Percentiles rank a stretch among this genome's conserved stretches.
phyloP scores from a whole-genome alignment of 306 rosid genomes.

The Oemleria cerasiformis region DNA sequence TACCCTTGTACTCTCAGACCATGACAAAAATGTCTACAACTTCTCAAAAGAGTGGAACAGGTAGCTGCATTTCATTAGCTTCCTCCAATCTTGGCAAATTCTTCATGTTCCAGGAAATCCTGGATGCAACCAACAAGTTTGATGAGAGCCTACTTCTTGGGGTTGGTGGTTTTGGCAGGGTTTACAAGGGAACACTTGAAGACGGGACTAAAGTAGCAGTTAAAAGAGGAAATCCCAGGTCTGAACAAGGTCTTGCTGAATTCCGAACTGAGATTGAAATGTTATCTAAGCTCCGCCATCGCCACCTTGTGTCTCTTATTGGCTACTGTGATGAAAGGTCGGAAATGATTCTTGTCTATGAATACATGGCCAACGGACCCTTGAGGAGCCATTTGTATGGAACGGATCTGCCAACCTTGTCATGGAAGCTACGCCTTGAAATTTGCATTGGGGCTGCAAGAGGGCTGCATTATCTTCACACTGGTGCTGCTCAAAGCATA shows the following conservation, averaged over 20 bases:
- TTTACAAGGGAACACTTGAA: conserved; percentile 81
- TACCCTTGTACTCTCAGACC: conserved; percentile 85
- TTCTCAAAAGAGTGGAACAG: conserved; percentile 87
- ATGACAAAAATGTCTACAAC: conserved; percentile 78
- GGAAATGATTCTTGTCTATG: conserved; percentile 94
- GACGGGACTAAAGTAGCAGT: conserved; percentile 87
- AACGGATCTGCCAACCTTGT: conserved; percentile 65
- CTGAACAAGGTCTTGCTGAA: conserved; percentile 93
- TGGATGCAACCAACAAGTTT: conserved; percentile 83
- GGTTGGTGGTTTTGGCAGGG: conserved; percentile 94
- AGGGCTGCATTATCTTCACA: conserved; percentile 97
- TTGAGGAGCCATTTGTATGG: conserved; percentile 94
- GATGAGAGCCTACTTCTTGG: conserved; percentile 84
- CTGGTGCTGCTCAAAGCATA: conserved; percentile 88
- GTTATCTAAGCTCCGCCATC: conserved; percentile 96
- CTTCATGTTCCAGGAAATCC: conserved; percentile 82
- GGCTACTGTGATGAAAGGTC: conserved; percentile 95
- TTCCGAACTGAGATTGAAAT: conserved; percentile 94
- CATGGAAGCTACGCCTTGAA: conserved; percentile 94
- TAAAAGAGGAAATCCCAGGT: conserved; percentile 89
- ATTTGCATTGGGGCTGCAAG: conserved; percentile 96
- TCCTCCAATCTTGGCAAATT: conserved; percentile 73
- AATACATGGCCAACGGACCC: conserved; percentile 98
- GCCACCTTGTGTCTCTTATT: conserved; percentile 93
- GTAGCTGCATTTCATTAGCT: conserved; percentile 80